Evolutionary conservation across 495 filamentous ascomycete species (phyloP).

Genomic region (Glutinoglossum americanum): DNA sequence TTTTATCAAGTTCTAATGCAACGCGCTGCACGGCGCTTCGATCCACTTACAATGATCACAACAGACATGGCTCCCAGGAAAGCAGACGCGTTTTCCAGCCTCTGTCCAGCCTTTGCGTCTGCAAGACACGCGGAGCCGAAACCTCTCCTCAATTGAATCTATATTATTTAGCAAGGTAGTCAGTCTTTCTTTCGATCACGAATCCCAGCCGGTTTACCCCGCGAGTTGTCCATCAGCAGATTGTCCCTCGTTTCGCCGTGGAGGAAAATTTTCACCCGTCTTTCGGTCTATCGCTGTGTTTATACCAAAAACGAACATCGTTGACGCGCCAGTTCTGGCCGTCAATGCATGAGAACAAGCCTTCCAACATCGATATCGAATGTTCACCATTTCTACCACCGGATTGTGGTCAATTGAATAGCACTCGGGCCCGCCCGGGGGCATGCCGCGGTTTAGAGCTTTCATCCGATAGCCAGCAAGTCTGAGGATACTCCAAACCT

Average conservation of each 20-base stretch:
- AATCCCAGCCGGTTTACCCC: not conserved
- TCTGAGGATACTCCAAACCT: not conserved
- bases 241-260: not conserved
- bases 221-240: not conserved
- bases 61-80: not conserved
- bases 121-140: not conserved
- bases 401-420: not conserved
- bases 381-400: not conserved
- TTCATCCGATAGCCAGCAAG: not conserved
- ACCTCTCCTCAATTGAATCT: not conserved
- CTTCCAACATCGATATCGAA: not conserved
- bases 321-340: not conserved
- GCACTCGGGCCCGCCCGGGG: not conserved
- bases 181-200: not conserved
- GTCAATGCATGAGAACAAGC: not conserved
- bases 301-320: not conserved
- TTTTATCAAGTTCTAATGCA: not conserved
- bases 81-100: not conserved
- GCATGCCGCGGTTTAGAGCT: not conserved
- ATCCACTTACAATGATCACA: not conserved
- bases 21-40: not conserved
- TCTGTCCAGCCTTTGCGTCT: too few species aligned
- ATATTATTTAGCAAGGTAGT: not conserved
- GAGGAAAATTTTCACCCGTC: not conserved
- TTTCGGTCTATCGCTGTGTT: not conserved